Evolutionary conservation across 225 moss, liverwort and hornwort genomes (phyloP).

Genomic region (Pseudisothecium myosuroides): DNA sequence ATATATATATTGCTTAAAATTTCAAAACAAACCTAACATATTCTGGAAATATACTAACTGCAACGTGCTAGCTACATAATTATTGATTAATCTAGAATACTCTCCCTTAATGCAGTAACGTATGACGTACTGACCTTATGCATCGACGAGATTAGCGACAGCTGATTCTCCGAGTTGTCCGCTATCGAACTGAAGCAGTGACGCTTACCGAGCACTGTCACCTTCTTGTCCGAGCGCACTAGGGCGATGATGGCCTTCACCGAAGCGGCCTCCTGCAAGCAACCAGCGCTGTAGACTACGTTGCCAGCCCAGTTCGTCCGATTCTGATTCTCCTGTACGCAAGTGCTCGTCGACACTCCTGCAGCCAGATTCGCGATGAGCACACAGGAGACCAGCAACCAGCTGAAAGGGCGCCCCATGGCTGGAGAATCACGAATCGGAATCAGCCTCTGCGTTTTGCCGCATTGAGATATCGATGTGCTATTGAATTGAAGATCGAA

Average conservation of each 20-base stretch:
- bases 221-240: background rate
- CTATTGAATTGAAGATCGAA: background rate
- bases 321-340: background rate
- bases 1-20: background rate
- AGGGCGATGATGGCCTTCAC: slow-evolving; percentile 10
- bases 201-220: slow-evolving; percentile 10
- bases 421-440: background rate
- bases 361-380: background rate
- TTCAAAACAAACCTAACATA: background rate
- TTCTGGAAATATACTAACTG: no score
- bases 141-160: slow-evolving; percentile 16
- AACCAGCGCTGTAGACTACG: slow-evolving; percentile 1
- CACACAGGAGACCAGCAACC: background rate
- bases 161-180: slow-evolving; percentile 17
- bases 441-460: background rate
- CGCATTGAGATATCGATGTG: background rate
- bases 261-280: slow-evolving; percentile 9
- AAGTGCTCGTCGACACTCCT: background rate
- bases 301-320: slow-evolving; percentile 42
- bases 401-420: background rate
- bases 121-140: background rate
- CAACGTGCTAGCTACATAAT: background rate
- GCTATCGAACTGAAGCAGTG: slow-evolving; percentile 47
- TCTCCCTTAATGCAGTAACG: background rate
- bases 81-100: background rate